Conservation (phyloP, 345 rosid species). For the Linum lewisii region DNA sequence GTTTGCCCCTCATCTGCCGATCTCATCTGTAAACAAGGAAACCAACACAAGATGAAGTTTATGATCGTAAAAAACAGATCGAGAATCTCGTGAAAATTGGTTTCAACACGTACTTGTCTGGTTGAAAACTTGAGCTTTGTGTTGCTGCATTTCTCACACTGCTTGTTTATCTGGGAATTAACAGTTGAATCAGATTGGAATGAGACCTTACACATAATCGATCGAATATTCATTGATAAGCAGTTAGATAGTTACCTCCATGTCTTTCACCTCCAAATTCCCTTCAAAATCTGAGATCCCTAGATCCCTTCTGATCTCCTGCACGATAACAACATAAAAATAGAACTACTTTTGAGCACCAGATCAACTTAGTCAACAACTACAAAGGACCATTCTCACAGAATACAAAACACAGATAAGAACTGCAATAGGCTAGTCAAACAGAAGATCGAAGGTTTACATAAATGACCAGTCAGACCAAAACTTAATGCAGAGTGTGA, state of each 20-base stretch:
- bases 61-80: background rate
- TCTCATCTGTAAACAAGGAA: slow-evolving; percentile 16
- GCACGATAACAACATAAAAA: background rate
- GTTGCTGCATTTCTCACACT: slow-evolving; percentile 34
- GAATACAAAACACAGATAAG: background rate
- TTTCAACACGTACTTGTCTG: slow-evolving; percentile 24
- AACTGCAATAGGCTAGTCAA: background rate
- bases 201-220: background rate
- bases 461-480: background rate
- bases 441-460: background rate
- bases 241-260: slow-evolving; percentile 15
- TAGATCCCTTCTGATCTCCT: slow-evolving; percentile 39
- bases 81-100: background rate
- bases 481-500: background rate
- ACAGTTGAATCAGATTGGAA: background rate
- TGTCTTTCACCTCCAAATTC: slow-evolving; percentile 14
- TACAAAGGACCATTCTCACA: no score
- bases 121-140: slow-evolving; percentile 26
- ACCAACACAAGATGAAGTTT: background rate
- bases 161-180: slow-evolving; percentile 16
- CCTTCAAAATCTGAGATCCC: slow-evolving; percentile 30
- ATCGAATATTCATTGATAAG: background rate
- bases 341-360: background rate
- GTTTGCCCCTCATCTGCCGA: slow-evolving; percentile 23
- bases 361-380: background rate